Evolutionary conservation across 2,329 filamentous ascomycete genomes (phyloP), one percentile per base, ranked within the genome.

Genomic region (Colletotrichum eremochloae): DNA sequence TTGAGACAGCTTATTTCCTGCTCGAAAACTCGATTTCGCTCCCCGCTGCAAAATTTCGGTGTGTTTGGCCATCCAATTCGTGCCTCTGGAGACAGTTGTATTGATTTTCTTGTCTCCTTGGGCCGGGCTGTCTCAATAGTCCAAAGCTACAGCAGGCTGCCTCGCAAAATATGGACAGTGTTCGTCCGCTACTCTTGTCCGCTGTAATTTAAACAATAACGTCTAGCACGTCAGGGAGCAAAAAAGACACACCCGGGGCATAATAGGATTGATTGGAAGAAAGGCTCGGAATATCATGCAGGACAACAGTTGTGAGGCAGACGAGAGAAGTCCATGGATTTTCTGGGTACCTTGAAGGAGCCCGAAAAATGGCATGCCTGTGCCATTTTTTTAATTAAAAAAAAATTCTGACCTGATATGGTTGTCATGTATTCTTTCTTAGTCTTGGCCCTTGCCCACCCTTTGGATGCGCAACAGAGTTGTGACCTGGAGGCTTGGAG

Each of bases 31-130:
- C 38, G 48, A 48, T 38, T 36, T 42, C 55, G 38, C 46, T 46
- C 46, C 61, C 24, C 33, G 42, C 55, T 61, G 60, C 56, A 40
- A 67, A 42, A 31, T 56, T 56, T 61, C 48, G 63, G 63, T 40
- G 40, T 40, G 24, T 40, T 50, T 15, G 55, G 31, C 68, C 63
- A 70, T 67, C 55, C 68, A 70, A 48, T 14, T 18, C n/a, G 14
- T 20, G 36, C 5, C 9, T 31, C 36, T 18, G 38, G 44, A 55
- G 63, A 55, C 44, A 24, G 5, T 33, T 36, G 20, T 36, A n/a
- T 38, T n/a, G 58, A 50, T 36, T 14, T 15, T 36, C 20, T 9
- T 8, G 18, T 62, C 44, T 61, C n/a, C 2, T 50, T 48, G 58
- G 18, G 36, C 3, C 6, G 31, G 6, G 6, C 14, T 50, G 20